Evolutionary conservation across 495 filamentous ascomycete genomes (phyloP), one percentile per base, ranked within the genome.

Genomic region (Barbatosphaeria neglecta): DNA sequence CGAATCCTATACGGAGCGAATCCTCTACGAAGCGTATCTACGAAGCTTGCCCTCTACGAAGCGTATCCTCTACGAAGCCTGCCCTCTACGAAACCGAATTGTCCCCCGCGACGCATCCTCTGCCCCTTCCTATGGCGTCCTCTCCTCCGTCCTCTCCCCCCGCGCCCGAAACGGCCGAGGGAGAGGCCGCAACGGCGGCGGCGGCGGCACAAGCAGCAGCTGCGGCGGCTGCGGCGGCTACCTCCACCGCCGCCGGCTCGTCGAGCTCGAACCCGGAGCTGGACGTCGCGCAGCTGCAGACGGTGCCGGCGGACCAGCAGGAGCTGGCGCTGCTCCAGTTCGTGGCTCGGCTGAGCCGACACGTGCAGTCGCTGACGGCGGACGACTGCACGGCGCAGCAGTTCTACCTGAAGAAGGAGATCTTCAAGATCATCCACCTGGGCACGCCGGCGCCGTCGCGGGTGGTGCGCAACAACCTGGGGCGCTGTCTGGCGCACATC

Each of bases 251-350:
- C 31, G 61, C 64, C 27, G 54, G 58, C 38, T 57, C 66, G 4
- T 57, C 66, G 4, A 64, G 47, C 37, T 54, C 64, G 42, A 66
- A 69, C 51, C 74, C 72, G 38, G 79, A 92, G 69, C 82, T 99
- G 58, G 89, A 99, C 60, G 62, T 94, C 53, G 62, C 78, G 43
- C 94, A 92, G 66, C 80, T 99, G 42, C 83, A 94, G 65, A 77
- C 85, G 41, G 81, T 97, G 45, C 84, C 90, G 47, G 84, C 87
- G 24, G 92, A 97, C 69, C 90, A 99, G 59, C 93, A 97, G 64
- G 88, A 95, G 55, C 79, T 97, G 18, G 90, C 88, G 61, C 76
- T 99, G 48, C 72, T 97, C 44, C 93, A 82, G 37, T 96, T 95
- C 61, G 82, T 89, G 23, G 82, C 87, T 23, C 79, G 84, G 39